Evolutionary conservation across 257 asterid genomes (phyloP), one percentile per base, ranked within the genome.

Genomic region (Solanum ossicruentum): DNA sequence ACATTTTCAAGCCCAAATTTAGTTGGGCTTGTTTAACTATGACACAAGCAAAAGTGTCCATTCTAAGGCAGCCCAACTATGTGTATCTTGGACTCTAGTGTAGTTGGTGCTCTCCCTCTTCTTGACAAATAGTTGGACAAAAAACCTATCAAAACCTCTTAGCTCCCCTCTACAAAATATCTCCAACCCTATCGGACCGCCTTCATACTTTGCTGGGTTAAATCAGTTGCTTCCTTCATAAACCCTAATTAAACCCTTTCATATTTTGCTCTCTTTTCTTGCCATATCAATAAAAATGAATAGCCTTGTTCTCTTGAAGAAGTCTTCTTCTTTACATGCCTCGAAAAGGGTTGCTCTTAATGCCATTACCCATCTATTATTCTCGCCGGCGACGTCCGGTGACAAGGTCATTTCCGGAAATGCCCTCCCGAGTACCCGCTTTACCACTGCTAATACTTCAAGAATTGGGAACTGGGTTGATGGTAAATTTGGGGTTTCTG

Each of bases 241-340:
- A 84, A 57, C 91, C 84, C 85, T 90, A 92, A 91, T 73, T 45
- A 73, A 73, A 73, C 81, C 82, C 82, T 51, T 26, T 9, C 20
- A 32, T 21, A 47, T 72, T 21, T 72, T 70, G 9, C 10, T 71
- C 17, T 71, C 51, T 21, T 63, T 13, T 12, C 5, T 63, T n/a
- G 36, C 12, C 12, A n/a, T 43, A 70, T 28, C 4, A 65, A 32
- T 32, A 41, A 85, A 75, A 77, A 92, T 92, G 95, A 91, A 89
- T 71, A 86, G 91, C 88, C 90, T 91, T 49, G 67, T 90, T 58
- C 85, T 92, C 67, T 88, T 92, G 65, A 88, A 91, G 83, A 88
- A 84, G 86, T 90, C 92, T 2, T 89, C 93, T 21, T 81, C 92
- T 2, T 85, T 89, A 32, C 81, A 20, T 39, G 21, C 80, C 7